A percentile compares a stretch with the other conserved stretches of the same genome.
Evolutionary conservation across 2,329 filamentous ascomycete species (phyloP).

Genomic region (Alternaria sp.): DNA sequence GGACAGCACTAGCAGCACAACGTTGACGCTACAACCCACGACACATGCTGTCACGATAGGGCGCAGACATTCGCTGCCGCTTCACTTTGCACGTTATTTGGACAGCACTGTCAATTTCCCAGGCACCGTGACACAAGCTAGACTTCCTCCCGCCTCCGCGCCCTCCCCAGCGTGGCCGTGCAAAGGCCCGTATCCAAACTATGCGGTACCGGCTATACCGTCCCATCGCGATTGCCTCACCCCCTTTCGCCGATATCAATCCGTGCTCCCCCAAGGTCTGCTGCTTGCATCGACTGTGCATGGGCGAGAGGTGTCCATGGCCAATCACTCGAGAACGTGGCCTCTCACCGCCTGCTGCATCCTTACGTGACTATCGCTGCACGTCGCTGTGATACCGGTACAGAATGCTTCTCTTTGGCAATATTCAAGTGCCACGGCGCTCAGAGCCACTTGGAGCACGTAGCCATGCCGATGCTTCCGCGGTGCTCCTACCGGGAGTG

Average conservation of each 20-base stretch:
- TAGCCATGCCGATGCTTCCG: constrained; percentile 5
- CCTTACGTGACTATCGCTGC: constrained; percentile 19
- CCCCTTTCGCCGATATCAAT: constrained; percentile 7
- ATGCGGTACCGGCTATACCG: constrained; percentile 9
- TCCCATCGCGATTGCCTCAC: constrained; percentile 5
- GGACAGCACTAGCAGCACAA: neutral
- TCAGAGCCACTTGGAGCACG: neutral
- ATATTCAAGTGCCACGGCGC: constrained; percentile 3
- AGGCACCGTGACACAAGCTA: constrained; percentile 8
- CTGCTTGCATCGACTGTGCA: constrained; percentile 21
- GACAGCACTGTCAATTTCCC: neutral
- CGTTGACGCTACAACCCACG: constrained; percentile 9
- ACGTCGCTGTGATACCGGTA: constrained; percentile 11
- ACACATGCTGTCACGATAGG: constrained; percentile 18
- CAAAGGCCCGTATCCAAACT: constrained; percentile 17
- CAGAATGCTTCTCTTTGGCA: constrained; percentile 8
- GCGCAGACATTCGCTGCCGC: neutral
- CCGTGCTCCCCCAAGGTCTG: constrained; percentile 18
- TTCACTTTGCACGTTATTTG: neutral
- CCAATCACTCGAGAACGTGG: constrained; percentile 49
- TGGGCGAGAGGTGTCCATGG: constrained; percentile 24
- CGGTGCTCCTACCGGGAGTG: neutral
- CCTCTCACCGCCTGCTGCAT: constrained; percentile 36
- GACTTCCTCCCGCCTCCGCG: constrained; percentile 13
- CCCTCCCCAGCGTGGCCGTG: constrained; percentile 4